phyloP scores from a whole-genome alignment of 345 rosid species.

The Camelina hispida region DNA sequence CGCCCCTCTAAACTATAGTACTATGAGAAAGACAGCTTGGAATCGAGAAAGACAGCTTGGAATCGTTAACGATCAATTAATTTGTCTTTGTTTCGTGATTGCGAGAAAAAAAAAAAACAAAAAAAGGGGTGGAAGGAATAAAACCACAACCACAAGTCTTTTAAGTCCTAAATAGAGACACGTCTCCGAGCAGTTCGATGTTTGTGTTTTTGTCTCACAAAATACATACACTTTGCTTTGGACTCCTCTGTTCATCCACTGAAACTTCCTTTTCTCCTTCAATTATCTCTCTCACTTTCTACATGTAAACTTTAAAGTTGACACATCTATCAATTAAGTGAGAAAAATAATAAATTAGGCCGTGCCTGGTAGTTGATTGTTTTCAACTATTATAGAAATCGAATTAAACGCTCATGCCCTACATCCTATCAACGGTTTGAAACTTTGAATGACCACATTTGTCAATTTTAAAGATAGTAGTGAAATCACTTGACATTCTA shows the following conservation, averaged over 20 bases:
- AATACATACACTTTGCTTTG: constrained; percentile 8
- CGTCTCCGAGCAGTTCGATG: constrained; percentile 31
- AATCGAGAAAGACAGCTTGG: too few species aligned
- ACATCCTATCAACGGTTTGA: constrained; percentile 3
- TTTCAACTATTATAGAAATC: background rate
- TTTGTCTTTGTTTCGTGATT: background rate
- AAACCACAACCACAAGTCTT: constrained; percentile 22
- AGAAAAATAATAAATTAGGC: background rate
- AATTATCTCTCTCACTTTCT: constrained; percentile 17
- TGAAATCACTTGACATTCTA: background rate
- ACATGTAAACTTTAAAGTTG: background rate
- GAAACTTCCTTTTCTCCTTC: constrained; percentile 14
- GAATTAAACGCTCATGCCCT: background rate
- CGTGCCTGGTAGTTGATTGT: background rate
- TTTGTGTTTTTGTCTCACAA: constrained; percentile 25
- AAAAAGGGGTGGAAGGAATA: background rate
- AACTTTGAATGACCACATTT: background rate
- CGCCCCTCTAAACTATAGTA: too few species aligned
- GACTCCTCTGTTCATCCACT: constrained; percentile 10
- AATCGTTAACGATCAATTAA: background rate
- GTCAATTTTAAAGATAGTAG: constrained; percentile 16
- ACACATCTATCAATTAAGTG: background rate
- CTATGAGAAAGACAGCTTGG: background rate
- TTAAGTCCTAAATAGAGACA: background rate
- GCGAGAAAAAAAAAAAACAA: background rate